Conservation (phyloP, 2,329 filamentous ascomycete species). For the Colletotrichum sp. region DNA sequence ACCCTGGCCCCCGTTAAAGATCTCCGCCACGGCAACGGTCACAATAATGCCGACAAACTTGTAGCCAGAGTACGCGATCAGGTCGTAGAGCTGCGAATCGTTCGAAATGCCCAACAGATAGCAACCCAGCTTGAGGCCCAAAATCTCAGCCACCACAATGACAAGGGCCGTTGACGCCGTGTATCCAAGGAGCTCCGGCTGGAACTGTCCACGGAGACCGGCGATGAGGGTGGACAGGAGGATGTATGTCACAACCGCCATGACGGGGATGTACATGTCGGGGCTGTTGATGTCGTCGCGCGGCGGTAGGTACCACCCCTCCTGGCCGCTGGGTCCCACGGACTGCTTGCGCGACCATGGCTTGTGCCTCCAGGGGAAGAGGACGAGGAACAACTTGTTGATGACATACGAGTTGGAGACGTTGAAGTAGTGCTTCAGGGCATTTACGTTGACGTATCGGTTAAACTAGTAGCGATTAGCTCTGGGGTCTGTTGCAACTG, state of each 20-base stretch:
- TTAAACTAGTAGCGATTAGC: slow-evolving; percentile 48
- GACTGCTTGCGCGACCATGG: slow-evolving; percentile 94
- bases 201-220: slow-evolving; percentile 87
- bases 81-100: slow-evolving; percentile 88
- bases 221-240: slow-evolving; percentile 90
- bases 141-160: slow-evolving; percentile 85
- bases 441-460: slow-evolving; percentile 87
- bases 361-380: slow-evolving; percentile 97
- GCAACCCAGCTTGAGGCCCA: slow-evolving; percentile 89
- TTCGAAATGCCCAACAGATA: slow-evolving; percentile 95
- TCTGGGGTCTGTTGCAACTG: background rate
- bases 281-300: slow-evolving; percentile 96
- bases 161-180: slow-evolving; percentile 85
- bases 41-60: slow-evolving; percentile 98
- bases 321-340: slow-evolving; percentile 71
- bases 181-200: slow-evolving; percentile 90
- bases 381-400: slow-evolving; percentile 89
- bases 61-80: slow-evolving; percentile 96
- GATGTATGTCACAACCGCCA: slow-evolving; percentile 98
- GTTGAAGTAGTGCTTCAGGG: slow-evolving; percentile 99
- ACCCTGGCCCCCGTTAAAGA: slow-evolving; percentile 78
- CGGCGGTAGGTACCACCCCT: slow-evolving; percentile 85
- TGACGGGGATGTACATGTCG: slow-evolving; percentile 99
- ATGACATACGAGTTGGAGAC: slow-evolving; percentile 97
- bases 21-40: slow-evolving; percentile 81